Evolutionary conservation across 148 eudicot species (phyloP), one percentile per base, ranked within the genome.

Genomic region (Camellia lanceoleosa): DNA sequence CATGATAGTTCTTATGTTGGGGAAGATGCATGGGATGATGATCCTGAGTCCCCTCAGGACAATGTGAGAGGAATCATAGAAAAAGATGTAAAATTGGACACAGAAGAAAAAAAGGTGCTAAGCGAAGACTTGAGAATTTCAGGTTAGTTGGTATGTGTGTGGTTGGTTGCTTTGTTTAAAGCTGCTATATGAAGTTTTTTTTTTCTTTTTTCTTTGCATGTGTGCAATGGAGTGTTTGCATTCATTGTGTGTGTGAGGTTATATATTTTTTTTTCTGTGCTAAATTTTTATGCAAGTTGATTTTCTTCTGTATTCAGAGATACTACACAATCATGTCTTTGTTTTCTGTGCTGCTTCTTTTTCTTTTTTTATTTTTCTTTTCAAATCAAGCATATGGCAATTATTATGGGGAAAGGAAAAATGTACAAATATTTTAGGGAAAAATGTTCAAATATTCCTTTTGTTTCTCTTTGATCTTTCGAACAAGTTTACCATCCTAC

Each of bases 21-120:
- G 54, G 98, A 92, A 85, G 91, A 89, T 90, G 98, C 98, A 70
- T 94, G 98, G 98, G 91, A 91, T 61, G 93, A 94, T 81, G 94
- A 92, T 70, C 49, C 55, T 75, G 89, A 87, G 49, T 80, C 71
- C 62, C 76, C 91, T 59, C 78, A 85, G 62, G 81, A 88, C 55
- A 87, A 79, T 71, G 79, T 84, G 19, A 87, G 88, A 76, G 87
- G 84, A 60, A 78, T 89, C 51, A 88, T 91, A 62, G 87, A 85
- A 49, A 76, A 74, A 55, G 91, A 89, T 84, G 68, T 58, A 61
- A 87, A 61, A 43, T 85, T 92, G 83, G 87, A 80, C 68, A 59
- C 79, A 61, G 86, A 89, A 71, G 90, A 88, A 68, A 89, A 91
- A 80, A 83, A 89, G 76, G 78, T 72, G 54, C 78, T 90, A 68